phyloP scores from a whole-genome alignment of 495 filamentous ascomycete species.

The Daldinia bambusicola region DNA sequence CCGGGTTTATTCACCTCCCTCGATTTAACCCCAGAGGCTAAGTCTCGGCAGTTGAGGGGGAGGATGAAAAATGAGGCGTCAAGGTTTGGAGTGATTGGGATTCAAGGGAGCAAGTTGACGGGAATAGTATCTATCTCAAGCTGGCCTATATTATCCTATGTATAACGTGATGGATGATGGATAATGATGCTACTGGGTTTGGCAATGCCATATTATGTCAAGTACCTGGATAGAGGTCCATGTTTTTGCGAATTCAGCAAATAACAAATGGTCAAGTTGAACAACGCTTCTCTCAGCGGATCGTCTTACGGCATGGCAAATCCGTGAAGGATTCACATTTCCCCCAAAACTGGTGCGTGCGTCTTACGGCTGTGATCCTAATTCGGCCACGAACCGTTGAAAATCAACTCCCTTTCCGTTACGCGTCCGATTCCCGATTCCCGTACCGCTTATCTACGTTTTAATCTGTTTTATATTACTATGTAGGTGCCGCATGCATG shows the following conservation, averaged over 20 bases:
- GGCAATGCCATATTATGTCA: too few relatives aligned
- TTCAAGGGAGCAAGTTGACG: too few relatives aligned
- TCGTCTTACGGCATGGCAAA: neutral
- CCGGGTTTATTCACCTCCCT: neutral
- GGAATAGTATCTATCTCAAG: too few relatives aligned
- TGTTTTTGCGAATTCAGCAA: too few relatives aligned
- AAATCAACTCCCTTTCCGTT: conserved; percentile 6
- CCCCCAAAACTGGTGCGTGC: neutral
- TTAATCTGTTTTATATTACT: conserved; percentile 8
- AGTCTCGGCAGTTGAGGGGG: neutral
- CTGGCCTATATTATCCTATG: too few relatives aligned
- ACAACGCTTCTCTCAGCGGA: too few relatives aligned
- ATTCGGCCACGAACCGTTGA: neutral
- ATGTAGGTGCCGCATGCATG: neutral
- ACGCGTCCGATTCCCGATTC: neutral
- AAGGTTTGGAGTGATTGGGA: too few relatives aligned
- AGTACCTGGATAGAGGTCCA: too few relatives aligned
- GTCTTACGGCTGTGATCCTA: neutral
- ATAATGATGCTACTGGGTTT: too few relatives aligned
- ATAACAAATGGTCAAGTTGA: too few relatives aligned
- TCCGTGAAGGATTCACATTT: neutral
- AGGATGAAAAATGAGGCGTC: neutral
- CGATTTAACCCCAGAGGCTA: conserved; percentile 5
- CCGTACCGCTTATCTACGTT: conserved; percentile 2
- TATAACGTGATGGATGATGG: too few relatives aligned